Percentiles rank a stretch among this genome's conserved stretches.
These are phyloP conservation scores for Parietichytrium sp. DNA, from an alignment of 108 stramenopile genomes.

Conservation along the genomic window DNA sequence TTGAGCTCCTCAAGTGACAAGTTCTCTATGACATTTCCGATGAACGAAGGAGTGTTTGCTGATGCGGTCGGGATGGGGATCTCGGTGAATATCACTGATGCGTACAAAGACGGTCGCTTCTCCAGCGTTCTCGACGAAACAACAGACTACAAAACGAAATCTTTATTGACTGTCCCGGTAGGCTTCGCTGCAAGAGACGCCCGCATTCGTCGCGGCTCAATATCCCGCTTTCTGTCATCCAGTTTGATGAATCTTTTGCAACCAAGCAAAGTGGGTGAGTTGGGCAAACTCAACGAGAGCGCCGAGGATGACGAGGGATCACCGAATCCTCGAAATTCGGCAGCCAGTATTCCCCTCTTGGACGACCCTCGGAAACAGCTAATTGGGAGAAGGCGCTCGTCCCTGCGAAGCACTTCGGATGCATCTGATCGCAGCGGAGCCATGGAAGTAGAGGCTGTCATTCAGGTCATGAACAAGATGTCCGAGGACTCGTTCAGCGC, in stretches of 20 bases:
- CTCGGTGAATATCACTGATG: slow-evolving; percentile 49
- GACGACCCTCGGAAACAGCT: too few species aligned
- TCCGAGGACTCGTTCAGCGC: not conserved
- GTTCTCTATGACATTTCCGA: not conserved
- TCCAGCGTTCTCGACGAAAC: slow-evolving; percentile 41
- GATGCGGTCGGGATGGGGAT: not conserved
- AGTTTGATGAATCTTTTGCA: too few species aligned
- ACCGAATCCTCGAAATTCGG: too few species aligned
- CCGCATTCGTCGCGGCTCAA: not conserved
- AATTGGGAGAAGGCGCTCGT: too few species aligned
- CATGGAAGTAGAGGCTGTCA: slow-evolving; percentile 19
- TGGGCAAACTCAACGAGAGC: too few species aligned
- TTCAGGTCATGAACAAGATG: slow-evolving; percentile 45
- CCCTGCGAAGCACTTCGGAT: too few species aligned
- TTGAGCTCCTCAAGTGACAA: too few species aligned
- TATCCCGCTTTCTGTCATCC: too few species aligned
- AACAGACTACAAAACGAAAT: slow-evolving; percentile 56
- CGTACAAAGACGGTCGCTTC: slow-evolving; percentile 48
- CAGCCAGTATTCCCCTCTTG: too few species aligned
- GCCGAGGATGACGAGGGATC: too few species aligned
- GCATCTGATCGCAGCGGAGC: too few species aligned
- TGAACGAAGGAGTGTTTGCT: not conserved
- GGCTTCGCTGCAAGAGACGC: not conserved
- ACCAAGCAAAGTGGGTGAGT: too few species aligned
- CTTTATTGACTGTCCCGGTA: slow-evolving; percentile 56